Conservation (phyloP, 228 moss, liverwort and hornwort genomes). For the Sphagnum magellanicum region DNA sequence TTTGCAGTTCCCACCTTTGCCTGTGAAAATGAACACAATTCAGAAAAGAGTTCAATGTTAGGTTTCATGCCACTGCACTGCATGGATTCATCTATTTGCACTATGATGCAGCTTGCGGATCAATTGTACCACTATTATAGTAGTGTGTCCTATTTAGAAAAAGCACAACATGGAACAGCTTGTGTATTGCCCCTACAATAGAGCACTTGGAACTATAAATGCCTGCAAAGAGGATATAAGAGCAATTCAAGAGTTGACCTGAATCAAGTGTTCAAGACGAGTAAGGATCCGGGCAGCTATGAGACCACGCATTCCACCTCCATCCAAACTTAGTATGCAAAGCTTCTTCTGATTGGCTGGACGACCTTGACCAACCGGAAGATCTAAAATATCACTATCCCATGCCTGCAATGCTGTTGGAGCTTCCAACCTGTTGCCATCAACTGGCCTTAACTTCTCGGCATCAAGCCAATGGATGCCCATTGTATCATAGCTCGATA, state of each 20-base stretch:
- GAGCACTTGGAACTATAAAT: no score
- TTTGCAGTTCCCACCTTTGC: conserved; percentile 45
- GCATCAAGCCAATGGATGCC: no score
- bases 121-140: no score
- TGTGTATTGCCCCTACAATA: no score
- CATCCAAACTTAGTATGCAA: conserved; percentile 57
- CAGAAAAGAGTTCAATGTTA: no score
- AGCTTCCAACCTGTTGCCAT: conserved; percentile 1
- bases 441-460: no score
- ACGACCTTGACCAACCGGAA: conserved; percentile 46
- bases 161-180: no score
- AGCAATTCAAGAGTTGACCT: conserved; percentile 10
- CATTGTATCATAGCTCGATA: conserved; percentile 23
- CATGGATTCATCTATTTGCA: no score
- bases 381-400: conserved; percentile 53
- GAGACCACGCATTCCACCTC: conserved; percentile 58
- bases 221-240: no score
- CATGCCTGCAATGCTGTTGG: conserved; percentile 24
- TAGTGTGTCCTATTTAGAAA: no score
- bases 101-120: no score
- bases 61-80: no score
- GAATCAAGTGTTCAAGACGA: conserved; percentile 39
- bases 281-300: conserved; percentile 47
- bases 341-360: conserved; percentile 31
- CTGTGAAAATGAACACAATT: conserved; percentile 17